phyloP scores from a whole-genome alignment of 257 asterid genomes.

The Rauvolfia tetraphylla region DNA sequence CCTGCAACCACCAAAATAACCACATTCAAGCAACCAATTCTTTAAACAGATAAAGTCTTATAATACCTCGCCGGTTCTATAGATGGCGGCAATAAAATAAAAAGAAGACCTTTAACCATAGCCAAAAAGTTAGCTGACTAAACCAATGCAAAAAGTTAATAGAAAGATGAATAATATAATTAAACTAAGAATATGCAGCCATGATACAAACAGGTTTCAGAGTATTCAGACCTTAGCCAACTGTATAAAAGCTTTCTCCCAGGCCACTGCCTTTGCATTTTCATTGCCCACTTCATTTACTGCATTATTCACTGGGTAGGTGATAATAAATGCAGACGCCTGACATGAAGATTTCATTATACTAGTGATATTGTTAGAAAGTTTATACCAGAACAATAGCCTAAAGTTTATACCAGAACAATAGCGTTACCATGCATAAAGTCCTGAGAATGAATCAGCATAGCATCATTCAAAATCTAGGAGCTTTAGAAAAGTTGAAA shows the following conservation, averaged over 20 bases:
- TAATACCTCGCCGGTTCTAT: no score
- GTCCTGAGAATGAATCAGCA: no score
- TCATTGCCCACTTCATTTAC: conserved; percentile 64
- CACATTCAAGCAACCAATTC: background rate
- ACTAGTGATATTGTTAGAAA: background rate
- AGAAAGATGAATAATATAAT: background rate
- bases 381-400: background rate
- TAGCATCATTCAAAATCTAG: background rate
- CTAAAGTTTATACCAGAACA: background rate
- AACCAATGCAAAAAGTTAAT: background rate
- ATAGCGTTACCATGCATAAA: background rate
- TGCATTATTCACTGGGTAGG: conserved; percentile 92
- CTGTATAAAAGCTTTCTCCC: conserved; percentile 97
- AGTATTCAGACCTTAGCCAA: conserved; percentile 64
- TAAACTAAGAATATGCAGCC: background rate
- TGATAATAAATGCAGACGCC: conserved; percentile 92
- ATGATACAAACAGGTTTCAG: background rate
- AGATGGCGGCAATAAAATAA: background rate
- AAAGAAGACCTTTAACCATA: background rate
- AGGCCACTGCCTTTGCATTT: conserved; percentile 72
- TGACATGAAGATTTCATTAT: conserved; percentile 29
- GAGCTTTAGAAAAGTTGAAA: background rate
- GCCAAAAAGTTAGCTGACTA: background rate
- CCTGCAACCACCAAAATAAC: background rate
- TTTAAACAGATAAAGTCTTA: background rate